phyloP scores from a whole-genome alignment of 441 rosid genomes.

The Populus hybrid region DNA sequence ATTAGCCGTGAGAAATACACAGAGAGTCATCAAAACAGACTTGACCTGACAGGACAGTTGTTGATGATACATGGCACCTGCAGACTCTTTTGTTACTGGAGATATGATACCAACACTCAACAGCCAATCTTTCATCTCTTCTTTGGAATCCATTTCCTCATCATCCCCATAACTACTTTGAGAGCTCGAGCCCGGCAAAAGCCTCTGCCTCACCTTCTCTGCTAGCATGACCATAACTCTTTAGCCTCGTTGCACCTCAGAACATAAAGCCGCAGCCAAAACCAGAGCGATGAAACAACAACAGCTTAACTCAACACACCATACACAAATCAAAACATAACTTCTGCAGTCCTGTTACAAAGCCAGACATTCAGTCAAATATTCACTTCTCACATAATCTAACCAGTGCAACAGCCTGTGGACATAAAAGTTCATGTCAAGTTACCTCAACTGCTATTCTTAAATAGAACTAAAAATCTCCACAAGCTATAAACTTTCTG shows the following conservation, averaged over 20 bases:
- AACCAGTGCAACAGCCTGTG: too few species aligned
- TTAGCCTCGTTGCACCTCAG: conserved; percentile 56
- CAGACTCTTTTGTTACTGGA: conserved; percentile 90
- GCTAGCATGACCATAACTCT: conserved; percentile 83
- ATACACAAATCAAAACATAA: too few species aligned
- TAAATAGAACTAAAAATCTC: too few species aligned
- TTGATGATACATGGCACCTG: conserved; percentile 76
- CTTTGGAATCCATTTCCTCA: conserved; percentile 86
- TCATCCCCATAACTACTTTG: conserved; percentile 55
- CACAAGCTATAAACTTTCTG: too few species aligned
- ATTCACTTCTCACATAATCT: too few species aligned
- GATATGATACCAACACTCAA: conserved; percentile 94
- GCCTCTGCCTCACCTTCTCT: conserved; percentile 88
- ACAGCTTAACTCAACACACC: not conserved
- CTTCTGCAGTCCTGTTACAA: too few species aligned
- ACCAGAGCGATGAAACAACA: not conserved
- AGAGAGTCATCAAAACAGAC: not conserved
- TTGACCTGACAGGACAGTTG: conserved; percentile 89
- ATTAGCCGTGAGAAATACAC: not conserved
- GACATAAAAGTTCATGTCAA: too few species aligned
- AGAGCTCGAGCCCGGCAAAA: conserved; percentile 60
- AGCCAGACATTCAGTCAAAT: too few species aligned
- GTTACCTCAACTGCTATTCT: too few species aligned
- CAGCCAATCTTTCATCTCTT: conserved; percentile 91
- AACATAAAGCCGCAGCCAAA: conserved; percentile 10